A percentile compares a stretch with the other conserved stretches of the same genome.
phyloP scores from a whole-genome alignment of 1,284 basidiomycete genomes.

The Cryptococcus amylolentus region DNA sequence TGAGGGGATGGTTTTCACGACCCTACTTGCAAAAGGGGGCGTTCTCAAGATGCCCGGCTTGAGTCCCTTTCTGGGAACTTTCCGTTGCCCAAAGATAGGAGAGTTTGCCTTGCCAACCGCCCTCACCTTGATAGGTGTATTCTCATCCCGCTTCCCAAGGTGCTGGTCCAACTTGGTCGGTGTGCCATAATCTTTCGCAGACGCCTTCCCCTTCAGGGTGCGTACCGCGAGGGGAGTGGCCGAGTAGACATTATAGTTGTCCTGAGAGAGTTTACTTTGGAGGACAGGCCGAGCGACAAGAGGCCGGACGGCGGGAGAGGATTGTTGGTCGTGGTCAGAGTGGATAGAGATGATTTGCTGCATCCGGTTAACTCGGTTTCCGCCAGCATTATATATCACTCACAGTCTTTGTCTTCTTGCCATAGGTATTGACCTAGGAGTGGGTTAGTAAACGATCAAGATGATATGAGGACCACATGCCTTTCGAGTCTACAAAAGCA shows the following conservation, averaged over 20 bases:
- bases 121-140: not conserved
- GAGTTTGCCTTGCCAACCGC: not conserved
- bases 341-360: constrained; percentile 42
- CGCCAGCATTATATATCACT: constrained; percentile 3
- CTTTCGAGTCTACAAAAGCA: constrained; percentile 44
- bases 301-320: constrained; percentile 5
- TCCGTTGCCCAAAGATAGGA: not conserved
- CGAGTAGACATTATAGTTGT: constrained; percentile 10
- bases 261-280: constrained; percentile 21
- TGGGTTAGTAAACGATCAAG: not conserved
- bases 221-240: not conserved
- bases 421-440: constrained; percentile 45
- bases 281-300: constrained; percentile 20
- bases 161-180: not conserved
- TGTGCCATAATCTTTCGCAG: not conserved
- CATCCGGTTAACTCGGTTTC: not conserved
- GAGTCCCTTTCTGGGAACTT: not conserved
- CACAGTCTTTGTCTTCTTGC: constrained; percentile 37
- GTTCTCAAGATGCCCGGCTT: not conserved
- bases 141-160: not conserved
- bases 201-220: not conserved
- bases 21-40: no score
- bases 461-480: constrained; percentile 14
- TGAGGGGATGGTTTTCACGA: no score
- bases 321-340: constrained; percentile 17